These are phyloP conservation scores for Yamadazyma triangularis DNA, from an alignment of 1,139 yeast genomes.

Conservation along the genomic window DNA sequence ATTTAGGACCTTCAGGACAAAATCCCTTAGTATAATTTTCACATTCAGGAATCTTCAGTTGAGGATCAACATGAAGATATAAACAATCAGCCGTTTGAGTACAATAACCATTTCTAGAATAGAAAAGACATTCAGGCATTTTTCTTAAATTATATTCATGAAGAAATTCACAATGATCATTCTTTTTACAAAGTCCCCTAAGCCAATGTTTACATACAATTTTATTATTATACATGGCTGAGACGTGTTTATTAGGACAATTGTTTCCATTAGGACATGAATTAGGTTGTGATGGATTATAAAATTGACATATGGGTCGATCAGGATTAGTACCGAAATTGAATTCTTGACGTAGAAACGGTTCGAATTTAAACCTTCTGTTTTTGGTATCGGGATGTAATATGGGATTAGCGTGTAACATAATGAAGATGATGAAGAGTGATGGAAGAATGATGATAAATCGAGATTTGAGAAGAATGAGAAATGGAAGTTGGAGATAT, in stretches of 20 bases:
- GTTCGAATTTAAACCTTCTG: conserved; percentile 71
- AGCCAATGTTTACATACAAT: conserved; percentile 97
- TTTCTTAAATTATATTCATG: conserved; percentile 92
- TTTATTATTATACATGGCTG: conserved; percentile 77
- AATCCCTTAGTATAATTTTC: conserved; percentile 81
- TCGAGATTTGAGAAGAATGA: no score
- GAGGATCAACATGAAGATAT: conserved; percentile 88
- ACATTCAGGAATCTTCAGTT: conserved; percentile 82
- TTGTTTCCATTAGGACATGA: conserved; percentile 81
- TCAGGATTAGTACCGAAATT: conserved; percentile 85
- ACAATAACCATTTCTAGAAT: conserved; percentile 84
- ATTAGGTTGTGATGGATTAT: conserved; percentile 53
- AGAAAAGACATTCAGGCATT: conserved; percentile 96
- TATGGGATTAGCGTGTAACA: conserved; percentile 35
- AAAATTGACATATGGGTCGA: conserved; percentile 83
- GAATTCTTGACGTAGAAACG: conserved; percentile 74
- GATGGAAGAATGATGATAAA: no score
- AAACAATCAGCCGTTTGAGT: conserved; percentile 94
- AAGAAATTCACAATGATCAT: conserved; percentile 91
- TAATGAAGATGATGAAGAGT: conserved; percentile 6
- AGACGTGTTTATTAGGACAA: conserved; percentile 87
- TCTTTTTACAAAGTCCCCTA: conserved; percentile 93
- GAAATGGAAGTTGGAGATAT: background rate
- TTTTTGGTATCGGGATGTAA: conserved; percentile 42
- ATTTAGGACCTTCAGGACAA: conserved; percentile 88